A percentile compares a stretch with the other conserved stretches of the same genome.
Conservation (phyloP, 352 stramenopile species). For the Globisporangium barbulae region DNA sequence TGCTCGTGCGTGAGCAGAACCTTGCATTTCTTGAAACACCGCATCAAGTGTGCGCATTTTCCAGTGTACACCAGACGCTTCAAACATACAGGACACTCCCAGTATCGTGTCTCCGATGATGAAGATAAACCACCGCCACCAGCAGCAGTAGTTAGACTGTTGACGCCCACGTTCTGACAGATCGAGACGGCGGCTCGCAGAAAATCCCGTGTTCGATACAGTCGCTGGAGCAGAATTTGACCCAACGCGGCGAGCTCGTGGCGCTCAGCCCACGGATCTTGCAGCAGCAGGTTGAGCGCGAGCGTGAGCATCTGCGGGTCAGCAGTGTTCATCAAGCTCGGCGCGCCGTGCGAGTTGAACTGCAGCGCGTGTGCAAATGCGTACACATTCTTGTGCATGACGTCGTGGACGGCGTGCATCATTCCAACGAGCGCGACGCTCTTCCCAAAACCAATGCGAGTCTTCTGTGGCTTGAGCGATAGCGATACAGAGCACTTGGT, state of each 20-base stretch:
- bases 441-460: neutral
- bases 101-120: constrained; percentile 3
- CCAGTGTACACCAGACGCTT: constrained; percentile 11
- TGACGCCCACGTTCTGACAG: neutral
- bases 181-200: constrained; percentile 11
- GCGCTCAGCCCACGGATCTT: constrained; percentile 8
- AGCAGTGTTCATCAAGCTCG: constrained; percentile 4
- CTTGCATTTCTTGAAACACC: constrained; percentile 14
- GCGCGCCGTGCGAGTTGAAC: constrained; percentile 11
- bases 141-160: neutral
- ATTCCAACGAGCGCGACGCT: constrained; percentile 1
- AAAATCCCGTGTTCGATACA: constrained; percentile 11
- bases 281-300: constrained; percentile 11
- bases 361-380: constrained; percentile 16
- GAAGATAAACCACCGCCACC: neutral
- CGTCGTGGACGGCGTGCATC: constrained; percentile 10
- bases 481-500: neutral
- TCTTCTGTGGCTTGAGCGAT: neutral
- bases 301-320: constrained; percentile 11
- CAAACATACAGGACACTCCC: constrained; percentile 14
- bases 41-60: constrained; percentile 10
- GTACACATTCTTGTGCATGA: constrained; percentile 15
- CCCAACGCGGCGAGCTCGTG: neutral
- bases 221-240: constrained; percentile 7
- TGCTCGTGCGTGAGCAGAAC: constrained; percentile 13